These are phyloP conservation scores for Apiotrichum porosum DNA, from an alignment of 1,284 basidiomycete species.

Conservation along the genomic window DNA sequence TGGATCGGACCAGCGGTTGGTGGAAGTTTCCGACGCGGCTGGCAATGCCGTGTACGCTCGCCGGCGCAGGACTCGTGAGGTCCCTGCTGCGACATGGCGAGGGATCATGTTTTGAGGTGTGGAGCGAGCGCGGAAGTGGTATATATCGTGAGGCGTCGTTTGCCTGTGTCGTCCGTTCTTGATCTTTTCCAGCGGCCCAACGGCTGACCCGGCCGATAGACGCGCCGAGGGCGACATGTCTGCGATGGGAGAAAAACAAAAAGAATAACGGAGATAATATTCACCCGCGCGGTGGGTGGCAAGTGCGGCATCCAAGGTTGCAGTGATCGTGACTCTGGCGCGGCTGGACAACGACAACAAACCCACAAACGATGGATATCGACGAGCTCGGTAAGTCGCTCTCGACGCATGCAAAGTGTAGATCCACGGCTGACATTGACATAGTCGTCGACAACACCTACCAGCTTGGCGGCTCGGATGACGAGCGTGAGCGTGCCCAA, in stretches of 20 bases:
- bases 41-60: neutral
- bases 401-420: neutral
- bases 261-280: no score
- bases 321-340: no score
- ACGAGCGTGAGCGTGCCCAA: slow-evolving; percentile 50
- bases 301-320: no score
- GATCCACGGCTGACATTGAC: neutral
- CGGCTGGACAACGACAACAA: no score
- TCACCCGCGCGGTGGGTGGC: neutral
- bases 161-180: no score
- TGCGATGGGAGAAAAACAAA: no score
- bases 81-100: slow-evolving; percentile 10
- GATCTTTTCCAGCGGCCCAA: no score
- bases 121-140: no score
- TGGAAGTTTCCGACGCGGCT: neutral
- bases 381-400: slow-evolving; percentile 37
- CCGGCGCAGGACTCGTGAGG: slow-evolving; percentile 10
- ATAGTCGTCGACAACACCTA: slow-evolving; percentile 46
- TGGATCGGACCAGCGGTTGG: neutral
- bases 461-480: slow-evolving; percentile 44
- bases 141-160: no score
- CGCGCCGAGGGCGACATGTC: no score
- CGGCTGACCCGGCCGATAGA: no score
- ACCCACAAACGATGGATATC: slow-evolving; percentile 27
- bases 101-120: slow-evolving; percentile 12